Evolutionary conservation across 2,329 filamentous ascomycete species (phyloP).

Genomic region (Periconia sp.): DNA sequence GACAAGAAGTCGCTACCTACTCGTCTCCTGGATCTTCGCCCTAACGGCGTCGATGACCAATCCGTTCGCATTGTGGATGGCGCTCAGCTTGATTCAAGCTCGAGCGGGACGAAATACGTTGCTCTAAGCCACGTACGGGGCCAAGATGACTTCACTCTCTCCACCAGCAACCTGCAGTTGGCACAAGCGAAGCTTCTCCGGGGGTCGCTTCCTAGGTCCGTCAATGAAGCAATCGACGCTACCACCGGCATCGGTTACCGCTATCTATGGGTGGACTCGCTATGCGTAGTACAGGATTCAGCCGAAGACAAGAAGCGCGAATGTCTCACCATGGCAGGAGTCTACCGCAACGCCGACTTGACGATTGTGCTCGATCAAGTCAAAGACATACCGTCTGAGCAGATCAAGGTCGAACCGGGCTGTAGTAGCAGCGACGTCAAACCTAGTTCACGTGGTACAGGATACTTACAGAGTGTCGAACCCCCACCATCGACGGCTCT

Average conservation of each 20-base stretch:
- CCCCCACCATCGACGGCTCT: constrained; percentile 17
- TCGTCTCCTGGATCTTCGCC: constrained; percentile 38
- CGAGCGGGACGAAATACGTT: constrained; percentile 26
- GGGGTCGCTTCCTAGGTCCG: constrained; percentile 23
- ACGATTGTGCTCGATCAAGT: constrained; percentile 37
- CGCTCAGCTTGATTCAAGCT: constrained; percentile 15
- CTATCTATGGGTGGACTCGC: constrained; percentile 43
- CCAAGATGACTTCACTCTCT: constrained; percentile 25
- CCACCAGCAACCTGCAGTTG: constrained; percentile 17
- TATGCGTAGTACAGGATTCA: constrained; percentile 43
- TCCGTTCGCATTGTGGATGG: constrained; percentile 32
- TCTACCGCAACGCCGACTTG: constrained; percentile 42
- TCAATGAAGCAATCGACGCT: constrained; percentile 36
- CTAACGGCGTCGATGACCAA: constrained; percentile 16
- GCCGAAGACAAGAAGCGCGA: constrained; percentile 36
- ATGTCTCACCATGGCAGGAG: constrained; percentile 36
- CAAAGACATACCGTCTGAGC: neutral
- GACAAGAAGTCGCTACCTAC: constrained; percentile 27
- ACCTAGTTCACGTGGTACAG: neutral
- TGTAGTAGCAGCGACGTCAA: neutral
- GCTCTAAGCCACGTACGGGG: constrained; percentile 39
- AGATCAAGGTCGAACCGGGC: neutral
- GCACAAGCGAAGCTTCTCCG: constrained; percentile 23
- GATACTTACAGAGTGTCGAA: constrained; percentile 7
- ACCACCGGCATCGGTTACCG: constrained; percentile 33